Base-by-base conservation (phyloP, 306 rosid genomes). In the Quercus berberidifolia region DNA sequence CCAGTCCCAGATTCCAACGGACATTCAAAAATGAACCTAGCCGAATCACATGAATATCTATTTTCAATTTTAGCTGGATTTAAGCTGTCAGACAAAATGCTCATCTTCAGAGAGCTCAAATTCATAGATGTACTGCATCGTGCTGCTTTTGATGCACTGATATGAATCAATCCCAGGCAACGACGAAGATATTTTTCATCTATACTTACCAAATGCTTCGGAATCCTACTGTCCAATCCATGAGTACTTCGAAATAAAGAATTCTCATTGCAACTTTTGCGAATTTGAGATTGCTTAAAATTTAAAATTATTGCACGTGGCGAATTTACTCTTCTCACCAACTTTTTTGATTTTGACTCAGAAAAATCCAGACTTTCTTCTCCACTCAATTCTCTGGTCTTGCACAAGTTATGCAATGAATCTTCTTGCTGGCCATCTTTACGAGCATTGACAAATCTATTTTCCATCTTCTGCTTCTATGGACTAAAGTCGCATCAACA, bases 171-270 rank as follows among this genome's bases (percentile, higher is more conserved):
- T 81, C 92, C 96, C 41, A 96, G 78, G 89, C 96, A 96, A 58
- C 89, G 92, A 20, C 91, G 97, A 64, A 89, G 84, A 85, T 91
- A 89, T 59, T 87, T 96, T 87, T 96, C 99, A 43, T 96, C 97
- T 49, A 85, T 78, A 35, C 92, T 91, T 78, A 89, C 91, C 90
- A 96, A 76, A 81, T 83, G 90, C 88, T 88, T 96, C 9, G 97
- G 96, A 78, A 96, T 90, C 83, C 90, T 86, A 57, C 69, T 65
- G 78, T 87, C 97, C 14, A 90, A 52, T 75, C 90, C 90, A 80
- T 78, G 56, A 73, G 76, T 87, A 62, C 75, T 71, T n/a, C 82
- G 89, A 69, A 85, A 81, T 73, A 87, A 76, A 5, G 88, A 79
- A 79, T 88, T 87, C 28, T 88, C 84, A 41, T 81, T 71, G 84